phyloP scores from a whole-genome alignment of 148 eudicot species.

The Rhododendron vialii region DNA sequence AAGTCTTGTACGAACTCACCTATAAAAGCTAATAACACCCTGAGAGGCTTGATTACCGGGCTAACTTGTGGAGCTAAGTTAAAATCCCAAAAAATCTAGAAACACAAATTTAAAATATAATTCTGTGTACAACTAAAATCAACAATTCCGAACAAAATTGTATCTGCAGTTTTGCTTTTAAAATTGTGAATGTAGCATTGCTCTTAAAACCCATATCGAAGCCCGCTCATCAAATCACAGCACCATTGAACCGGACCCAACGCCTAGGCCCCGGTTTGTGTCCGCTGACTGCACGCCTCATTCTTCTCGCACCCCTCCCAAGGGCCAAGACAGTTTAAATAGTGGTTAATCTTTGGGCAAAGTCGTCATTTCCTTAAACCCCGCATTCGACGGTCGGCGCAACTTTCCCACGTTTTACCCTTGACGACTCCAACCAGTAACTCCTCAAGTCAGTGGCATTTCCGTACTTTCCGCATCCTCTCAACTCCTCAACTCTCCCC shows the following conservation, averaged over 20 bases:
- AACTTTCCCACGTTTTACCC: neutral
- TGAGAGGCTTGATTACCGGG: too few species aligned
- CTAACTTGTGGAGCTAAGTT: too few species aligned
- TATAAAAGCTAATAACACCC: too few species aligned
- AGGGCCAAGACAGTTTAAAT: neutral
- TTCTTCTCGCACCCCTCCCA: neutral
- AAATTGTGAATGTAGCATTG: too few species aligned
- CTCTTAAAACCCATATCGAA: neutral
- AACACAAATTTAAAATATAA: too few species aligned
- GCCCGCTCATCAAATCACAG: neutral
- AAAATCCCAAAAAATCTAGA: too few species aligned
- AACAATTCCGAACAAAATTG: too few species aligned
- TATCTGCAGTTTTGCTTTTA: too few species aligned
- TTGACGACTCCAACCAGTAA: neutral
- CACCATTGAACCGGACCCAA: neutral
- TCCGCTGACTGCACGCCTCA: neutral
- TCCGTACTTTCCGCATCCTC: neutral
- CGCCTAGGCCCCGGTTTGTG: neutral
- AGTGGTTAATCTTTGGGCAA: neutral
- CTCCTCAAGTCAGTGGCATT: neutral
- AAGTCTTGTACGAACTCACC: too few species aligned
- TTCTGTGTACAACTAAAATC: too few species aligned
- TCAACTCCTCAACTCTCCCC: neutral
- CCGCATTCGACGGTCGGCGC: neutral
- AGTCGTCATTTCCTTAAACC: neutral